phyloP scores from a whole-genome alignment of 2,329 filamentous ascomycete genomes.

The Diplodia intermedia region DNA sequence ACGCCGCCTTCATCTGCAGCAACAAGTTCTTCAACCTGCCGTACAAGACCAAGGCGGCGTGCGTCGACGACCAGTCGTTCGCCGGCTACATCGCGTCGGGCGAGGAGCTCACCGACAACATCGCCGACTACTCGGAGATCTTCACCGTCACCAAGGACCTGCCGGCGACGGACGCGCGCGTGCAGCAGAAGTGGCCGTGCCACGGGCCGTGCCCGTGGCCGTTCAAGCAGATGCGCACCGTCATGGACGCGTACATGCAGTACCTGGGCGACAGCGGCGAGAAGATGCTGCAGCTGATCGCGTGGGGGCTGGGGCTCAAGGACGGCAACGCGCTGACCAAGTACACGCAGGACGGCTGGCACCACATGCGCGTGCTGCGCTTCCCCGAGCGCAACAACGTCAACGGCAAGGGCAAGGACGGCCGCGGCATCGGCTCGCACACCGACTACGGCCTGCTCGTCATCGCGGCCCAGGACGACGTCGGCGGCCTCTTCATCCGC shows the following conservation, averaged over 20 bases:
- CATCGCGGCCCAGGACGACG: conserved; percentile 58
- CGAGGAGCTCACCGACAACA: conserved; percentile 50
- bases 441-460: conserved; percentile 62
- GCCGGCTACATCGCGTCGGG: conserved; percentile 59
- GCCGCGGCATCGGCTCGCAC: conserved; percentile 60
- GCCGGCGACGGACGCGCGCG: conserved; percentile 48
- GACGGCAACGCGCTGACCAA: conserved; percentile 49
- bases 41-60: conserved; percentile 50
- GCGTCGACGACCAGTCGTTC: conserved; percentile 56
- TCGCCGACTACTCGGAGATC: conserved; percentile 61
- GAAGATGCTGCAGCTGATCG: conserved; percentile 55
- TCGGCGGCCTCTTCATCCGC: conserved; percentile 59
- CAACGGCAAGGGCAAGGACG: conserved; percentile 59
- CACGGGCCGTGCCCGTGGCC: conserved; percentile 61
- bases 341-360: conserved; percentile 59
- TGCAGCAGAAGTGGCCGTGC: conserved; percentile 56
- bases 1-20: conserved; percentile 49
- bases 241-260: conserved; percentile 53
- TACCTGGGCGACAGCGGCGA: conserved; percentile 53
- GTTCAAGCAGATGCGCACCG: conserved; percentile 50
- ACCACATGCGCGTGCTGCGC: conserved; percentile 58
- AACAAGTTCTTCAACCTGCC: conserved; percentile 49
- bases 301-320: conserved; percentile 54
- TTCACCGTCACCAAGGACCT: conserved; percentile 62
- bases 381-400: conserved; percentile 48